Base-by-base conservation (phyloP, 2,329 filamentous ascomycete species). In the Seiridium cupressi region DNA sequence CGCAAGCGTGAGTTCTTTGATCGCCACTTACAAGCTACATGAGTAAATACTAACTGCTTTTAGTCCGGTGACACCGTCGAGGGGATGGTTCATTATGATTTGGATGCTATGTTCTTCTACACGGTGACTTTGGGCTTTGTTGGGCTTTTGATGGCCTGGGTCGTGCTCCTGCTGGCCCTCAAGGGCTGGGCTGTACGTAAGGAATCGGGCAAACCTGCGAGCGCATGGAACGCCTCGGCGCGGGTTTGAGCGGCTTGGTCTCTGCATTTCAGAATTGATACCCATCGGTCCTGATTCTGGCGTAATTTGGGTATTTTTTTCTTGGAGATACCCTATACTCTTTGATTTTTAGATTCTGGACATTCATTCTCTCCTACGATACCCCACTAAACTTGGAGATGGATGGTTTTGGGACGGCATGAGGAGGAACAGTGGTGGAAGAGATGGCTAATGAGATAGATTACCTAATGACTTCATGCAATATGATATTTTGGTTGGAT, bases 61-160 rank as follows among this genome's bases (percentile, higher is more conserved):
- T 62, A 90, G 87, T 90, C 90, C 63, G 84, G 85, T 59, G 92
- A 96, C 70, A 90, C 90, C 0, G 84, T 97, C 34, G 73, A 81
- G 8, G 86, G 87, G n/a, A 91, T 97, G 79, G 88, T 93, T 61
- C 82, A 84, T 60, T 89, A 93, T 70, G 76, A 88, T 3, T 78
- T 97, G 13, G 91, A 97, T 70, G 91, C 91, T 64, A 97, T 97
- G 93, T 95, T 97, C 74, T 86, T 92, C 62, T 96, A 97, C 75
- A 97, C 92, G 0, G 84, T 97, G 40, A 90, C 88, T 8, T 90
- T 96, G 85, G 94, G 93, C 2, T 72, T 96, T 5, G 91, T 92
- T 1, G 89, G 89, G 2, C 81, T 97, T 55, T 75, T 96, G 56
- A 94, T 97, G 90, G 88, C 93, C 0, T 97, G 91, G 88, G 84